Evolutionary conservation across 768 basidiomycete species (phyloP).

Genomic region (Psilocybe subaeruginosa): DNA sequence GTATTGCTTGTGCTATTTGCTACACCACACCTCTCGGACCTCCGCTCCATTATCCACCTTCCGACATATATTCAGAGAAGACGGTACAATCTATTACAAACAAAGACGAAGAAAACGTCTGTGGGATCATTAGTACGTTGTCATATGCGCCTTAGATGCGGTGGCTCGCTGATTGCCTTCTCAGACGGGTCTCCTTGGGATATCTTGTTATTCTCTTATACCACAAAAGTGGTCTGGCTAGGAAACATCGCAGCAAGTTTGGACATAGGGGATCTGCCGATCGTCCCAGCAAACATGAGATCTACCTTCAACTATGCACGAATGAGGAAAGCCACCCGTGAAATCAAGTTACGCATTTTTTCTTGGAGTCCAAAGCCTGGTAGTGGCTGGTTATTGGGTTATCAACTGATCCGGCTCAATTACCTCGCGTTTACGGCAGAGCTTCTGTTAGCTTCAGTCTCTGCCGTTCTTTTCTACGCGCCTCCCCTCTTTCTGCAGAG

Average conservation of each 20-base stretch:
- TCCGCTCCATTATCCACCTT: constrained; percentile 70
- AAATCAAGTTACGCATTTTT: constrained; percentile 43
- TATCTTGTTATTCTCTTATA: constrained; percentile 24
- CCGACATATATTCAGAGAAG: constrained; percentile 76
- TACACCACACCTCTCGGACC: constrained; percentile 77
- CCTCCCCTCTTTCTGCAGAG: constrained; percentile 52
- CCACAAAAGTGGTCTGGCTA: constrained; percentile 15
- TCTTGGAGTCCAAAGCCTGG: constrained; percentile 22
- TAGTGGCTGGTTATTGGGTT: constrained; percentile 18
- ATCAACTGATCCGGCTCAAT: constrained; percentile 19
- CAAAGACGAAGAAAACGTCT: constrained; percentile 74
- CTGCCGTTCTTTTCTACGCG: constrained; percentile 20
- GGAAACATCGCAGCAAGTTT: constrained; percentile 15
- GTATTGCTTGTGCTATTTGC: constrained; percentile 38
- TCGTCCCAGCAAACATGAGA: constrained; percentile 15
- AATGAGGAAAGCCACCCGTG: constrained; percentile 11
- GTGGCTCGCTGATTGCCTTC: neutral
- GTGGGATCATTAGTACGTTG: constrained; percentile 54
- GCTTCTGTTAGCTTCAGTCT: constrained; percentile 19
- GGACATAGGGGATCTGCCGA: constrained; percentile 18
- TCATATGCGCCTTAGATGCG: neutral
- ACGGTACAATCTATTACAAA: constrained; percentile 62
- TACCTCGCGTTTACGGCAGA: constrained; percentile 11
- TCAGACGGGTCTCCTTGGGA: constrained; percentile 62
- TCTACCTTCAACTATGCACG: constrained; percentile 13